phyloP scores from a whole-genome alignment of 2,329 filamentous ascomycete species.

The Colletotrichum scovillei region DNA sequence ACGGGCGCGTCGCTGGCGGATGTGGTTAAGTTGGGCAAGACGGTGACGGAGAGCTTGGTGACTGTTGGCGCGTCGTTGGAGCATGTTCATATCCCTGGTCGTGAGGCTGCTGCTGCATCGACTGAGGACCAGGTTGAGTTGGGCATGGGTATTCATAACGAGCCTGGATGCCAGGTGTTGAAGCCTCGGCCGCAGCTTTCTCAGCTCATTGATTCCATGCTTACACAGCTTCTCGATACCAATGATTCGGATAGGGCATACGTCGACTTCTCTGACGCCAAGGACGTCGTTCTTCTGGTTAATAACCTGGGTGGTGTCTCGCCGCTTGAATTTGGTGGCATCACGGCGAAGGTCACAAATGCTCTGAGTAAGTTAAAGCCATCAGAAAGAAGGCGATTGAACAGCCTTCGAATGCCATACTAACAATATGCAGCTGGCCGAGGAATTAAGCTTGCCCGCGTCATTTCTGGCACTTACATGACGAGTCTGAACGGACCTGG shows the following conservation, averaged over 20 bases:
- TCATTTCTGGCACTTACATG: slow-evolving; percentile 76
- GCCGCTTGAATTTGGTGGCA: slow-evolving; percentile 73
- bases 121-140: slow-evolving; percentile 70
- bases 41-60: slow-evolving; percentile 60
- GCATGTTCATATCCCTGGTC: slow-evolving; percentile 67
- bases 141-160: slow-evolving; percentile 81
- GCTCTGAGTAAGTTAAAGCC: slow-evolving; percentile 70
- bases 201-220: slow-evolving; percentile 69
- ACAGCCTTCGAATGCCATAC: too few relatives aligned
- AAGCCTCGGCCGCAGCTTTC: slow-evolving; percentile 54
- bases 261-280: slow-evolving; percentile 67
- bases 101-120: slow-evolving; percentile 46
- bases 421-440: slow-evolving; percentile 4
- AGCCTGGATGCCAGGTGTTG: slow-evolving; percentile 64
- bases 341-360: slow-evolving; percentile 73
- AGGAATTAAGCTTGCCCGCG: slow-evolving; percentile 37
- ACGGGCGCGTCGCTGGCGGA: slow-evolving; percentile 51
- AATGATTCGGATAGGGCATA: slow-evolving; percentile 74
- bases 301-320: slow-evolving; percentile 79
- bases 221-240: slow-evolving; percentile 71
- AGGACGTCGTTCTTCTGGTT: slow-evolving; percentile 69
- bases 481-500: slow-evolving; percentile 78
- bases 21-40: slow-evolving; percentile 51
- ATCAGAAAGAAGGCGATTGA: too few relatives aligned
- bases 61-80: slow-evolving; percentile 63